Conservation (phyloP, 257 asterid genomes). For the Rhazya stricta region DNA sequence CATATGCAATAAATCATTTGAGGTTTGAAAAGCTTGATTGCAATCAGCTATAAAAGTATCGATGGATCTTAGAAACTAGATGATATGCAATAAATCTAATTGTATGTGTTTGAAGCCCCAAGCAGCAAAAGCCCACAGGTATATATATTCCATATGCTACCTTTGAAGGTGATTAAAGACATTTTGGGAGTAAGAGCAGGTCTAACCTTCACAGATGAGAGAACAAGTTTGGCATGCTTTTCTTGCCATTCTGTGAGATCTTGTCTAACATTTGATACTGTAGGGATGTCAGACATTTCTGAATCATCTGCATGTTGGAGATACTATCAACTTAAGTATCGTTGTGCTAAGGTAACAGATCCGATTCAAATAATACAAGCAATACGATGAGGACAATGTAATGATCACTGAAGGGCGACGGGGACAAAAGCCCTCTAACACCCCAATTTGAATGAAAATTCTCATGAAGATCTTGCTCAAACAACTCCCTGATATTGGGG, state of each 20-base stretch:
- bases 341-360: not conserved
- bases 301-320: constrained; percentile 61
- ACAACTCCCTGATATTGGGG: not conserved
- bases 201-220: constrained; percentile 73
- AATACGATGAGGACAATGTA: not conserved
- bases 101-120: not conserved
- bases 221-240: constrained; percentile 86
- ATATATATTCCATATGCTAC: not conserved
- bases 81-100: not conserved
- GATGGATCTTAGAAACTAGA: not conserved
- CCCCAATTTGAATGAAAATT: not conserved
- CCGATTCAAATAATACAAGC: not conserved
- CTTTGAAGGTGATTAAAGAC: not conserved
- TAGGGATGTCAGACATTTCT: constrained; percentile 66
- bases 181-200: not conserved
- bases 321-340: constrained; percentile 17
- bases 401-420: not conserved
- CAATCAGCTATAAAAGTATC: not conserved
- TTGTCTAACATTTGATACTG: constrained; percentile 77
- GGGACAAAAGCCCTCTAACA: not conserved
- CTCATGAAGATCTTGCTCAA: not conserved
- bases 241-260: constrained; percentile 96
- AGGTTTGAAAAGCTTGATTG: not conserved
- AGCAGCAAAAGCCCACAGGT: not conserved
- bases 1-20: not conserved